These are phyloP conservation scores for Gypsophila paniculata DNA, from an alignment of 179 eudicot genomes.

Conservation along the genomic window DNA sequence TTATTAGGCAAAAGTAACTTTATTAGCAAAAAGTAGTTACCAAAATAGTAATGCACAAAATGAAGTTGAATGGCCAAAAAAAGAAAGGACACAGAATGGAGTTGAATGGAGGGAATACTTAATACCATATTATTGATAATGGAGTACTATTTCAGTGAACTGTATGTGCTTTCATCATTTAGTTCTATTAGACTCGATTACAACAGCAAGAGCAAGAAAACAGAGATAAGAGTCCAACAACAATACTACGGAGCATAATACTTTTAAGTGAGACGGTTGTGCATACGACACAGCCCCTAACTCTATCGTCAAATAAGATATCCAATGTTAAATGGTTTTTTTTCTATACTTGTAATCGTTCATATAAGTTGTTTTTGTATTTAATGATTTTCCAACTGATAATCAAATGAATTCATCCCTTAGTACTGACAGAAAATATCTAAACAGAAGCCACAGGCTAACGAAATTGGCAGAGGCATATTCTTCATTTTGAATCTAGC, in stretches of 20 bases:
- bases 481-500: conserved; percentile 12
- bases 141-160: not conserved
- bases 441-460: not conserved
- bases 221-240: not conserved
- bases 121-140: too few relatives aligned
- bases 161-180: not conserved
- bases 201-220: conserved; percentile 9
- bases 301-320: too few relatives aligned
- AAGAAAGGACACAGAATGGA: too few relatives aligned
- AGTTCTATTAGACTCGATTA: conserved; percentile 2
- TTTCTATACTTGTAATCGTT: too few relatives aligned
- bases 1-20: too few relatives aligned
- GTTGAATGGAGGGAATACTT: too few relatives aligned
- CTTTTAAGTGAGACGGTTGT: not conserved
- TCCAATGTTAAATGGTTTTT: too few relatives aligned
- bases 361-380: too few relatives aligned
- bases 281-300: too few relatives aligned
- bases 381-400: not conserved
- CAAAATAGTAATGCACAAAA: too few relatives aligned
- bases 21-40: too few relatives aligned
- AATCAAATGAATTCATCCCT: not conserved
- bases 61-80: too few relatives aligned
- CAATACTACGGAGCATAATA: not conserved
- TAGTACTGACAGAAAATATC: not conserved
- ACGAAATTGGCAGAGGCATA: conserved; percentile 16